Evolutionary conservation across 2,329 filamentous ascomycete species (phyloP).

Genomic region (Arthrobotrys sinensis): DNA sequence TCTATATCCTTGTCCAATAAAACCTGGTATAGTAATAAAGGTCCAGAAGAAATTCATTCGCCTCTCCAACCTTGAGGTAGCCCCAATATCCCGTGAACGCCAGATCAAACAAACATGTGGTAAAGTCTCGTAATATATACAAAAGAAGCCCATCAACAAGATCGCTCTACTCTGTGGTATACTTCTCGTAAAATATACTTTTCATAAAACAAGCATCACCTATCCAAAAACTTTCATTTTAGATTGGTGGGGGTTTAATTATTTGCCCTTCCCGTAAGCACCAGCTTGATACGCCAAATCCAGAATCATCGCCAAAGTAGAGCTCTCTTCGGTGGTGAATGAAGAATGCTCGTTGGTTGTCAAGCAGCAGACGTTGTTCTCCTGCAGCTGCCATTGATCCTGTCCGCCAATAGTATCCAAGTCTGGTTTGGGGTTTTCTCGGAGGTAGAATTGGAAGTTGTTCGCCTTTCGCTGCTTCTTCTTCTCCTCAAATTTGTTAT

Average conservation of each 20-base stretch:
- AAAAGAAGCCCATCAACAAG: background rate
- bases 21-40: too few species aligned
- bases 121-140: conserved; percentile 14
- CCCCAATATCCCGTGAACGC: conserved; percentile 1
- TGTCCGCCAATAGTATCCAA: conserved; percentile 48
- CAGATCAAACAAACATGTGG: background rate
- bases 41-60: background rate
- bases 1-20: too few species aligned
- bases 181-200: too few species aligned
- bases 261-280: conserved; percentile 62
- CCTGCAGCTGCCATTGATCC: conserved; percentile 66
- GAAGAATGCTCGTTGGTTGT: conserved; percentile 64
- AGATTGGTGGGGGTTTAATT: background rate
- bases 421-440: conserved; percentile 65
- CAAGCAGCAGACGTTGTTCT: conserved; percentile 67
- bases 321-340: conserved; percentile 64
- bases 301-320: conserved; percentile 65
- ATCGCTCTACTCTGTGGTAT: background rate
- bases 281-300: conserved; percentile 62
- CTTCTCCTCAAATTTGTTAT: conserved; percentile 68
- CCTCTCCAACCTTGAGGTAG: background rate
- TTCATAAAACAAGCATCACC: background rate
- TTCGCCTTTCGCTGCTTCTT: conserved; percentile 66
- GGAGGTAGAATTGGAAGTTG: conserved; percentile 67
- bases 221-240: background rate